Conservation (phyloP, 768 basidiomycete species). For the Aureoboletus auriporus region DNA sequence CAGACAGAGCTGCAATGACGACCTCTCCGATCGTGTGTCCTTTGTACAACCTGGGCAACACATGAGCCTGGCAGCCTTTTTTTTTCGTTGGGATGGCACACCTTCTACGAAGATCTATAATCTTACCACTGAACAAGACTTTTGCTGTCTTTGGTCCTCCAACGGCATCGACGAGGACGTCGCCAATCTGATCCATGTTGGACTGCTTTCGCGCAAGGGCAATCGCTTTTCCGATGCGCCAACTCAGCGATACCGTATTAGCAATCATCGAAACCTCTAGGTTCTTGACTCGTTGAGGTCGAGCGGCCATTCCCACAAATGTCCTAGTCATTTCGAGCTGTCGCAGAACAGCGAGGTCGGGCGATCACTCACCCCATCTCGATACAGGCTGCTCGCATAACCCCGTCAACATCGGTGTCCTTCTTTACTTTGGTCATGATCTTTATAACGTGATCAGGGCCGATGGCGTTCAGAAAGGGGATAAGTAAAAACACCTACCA, state of each 20-base stretch:
- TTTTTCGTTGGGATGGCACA: slow-evolving; percentile 1
- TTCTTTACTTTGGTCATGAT: slow-evolving; percentile 43
- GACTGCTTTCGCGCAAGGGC: slow-evolving; percentile 47
- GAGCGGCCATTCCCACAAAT: slow-evolving; percentile 39
- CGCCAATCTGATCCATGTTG: slow-evolving; percentile 35
- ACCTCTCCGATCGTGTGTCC: slow-evolving; percentile 40
- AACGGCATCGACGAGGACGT: slow-evolving; percentile 33
- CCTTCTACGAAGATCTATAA: slow-evolving; percentile 45
- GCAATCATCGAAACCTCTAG: slow-evolving; percentile 40
- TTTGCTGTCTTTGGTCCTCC: slow-evolving; percentile 33
- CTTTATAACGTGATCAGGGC: slow-evolving; percentile 17
- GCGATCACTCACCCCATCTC: slow-evolving; percentile 41
- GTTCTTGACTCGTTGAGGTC: slow-evolving; percentile 37
- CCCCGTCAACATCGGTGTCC: slow-evolving; percentile 40
- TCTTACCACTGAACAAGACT: slow-evolving; percentile 57
- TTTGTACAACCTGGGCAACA: slow-evolving; percentile 26
- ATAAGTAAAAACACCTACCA: slow-evolving; percentile 15
- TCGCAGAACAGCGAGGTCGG: not conserved
- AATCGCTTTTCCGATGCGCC: slow-evolving; percentile 60
- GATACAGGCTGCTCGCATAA: slow-evolving; percentile 44
- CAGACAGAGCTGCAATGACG: slow-evolving; percentile 25
- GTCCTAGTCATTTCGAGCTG: slow-evolving; percentile 26
- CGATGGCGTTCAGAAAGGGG: not conserved
- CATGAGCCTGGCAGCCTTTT: not conserved
- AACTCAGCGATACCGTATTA: slow-evolving; percentile 55